A percentile compares a stretch with the other conserved stretches of the same genome.
Evolutionary conservation across 306 rosid species (phyloP).

Genomic region (Casuarina equisetifolia): DNA sequence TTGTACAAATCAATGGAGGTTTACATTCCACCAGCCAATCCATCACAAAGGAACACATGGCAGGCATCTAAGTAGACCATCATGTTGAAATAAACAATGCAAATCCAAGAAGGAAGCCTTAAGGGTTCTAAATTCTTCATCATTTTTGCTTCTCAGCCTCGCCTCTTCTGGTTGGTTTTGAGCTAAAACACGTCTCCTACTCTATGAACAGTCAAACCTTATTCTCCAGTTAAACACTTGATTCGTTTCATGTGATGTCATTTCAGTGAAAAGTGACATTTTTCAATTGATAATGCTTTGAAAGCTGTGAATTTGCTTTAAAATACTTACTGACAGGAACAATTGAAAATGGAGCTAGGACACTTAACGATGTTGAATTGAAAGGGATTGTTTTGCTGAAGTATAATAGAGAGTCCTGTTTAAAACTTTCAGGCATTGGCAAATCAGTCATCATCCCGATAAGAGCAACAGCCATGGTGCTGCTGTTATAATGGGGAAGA

Average conservation of each 20-base stretch:
- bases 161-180: neutral
- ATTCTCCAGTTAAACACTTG: too few species aligned
- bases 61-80: too few species aligned
- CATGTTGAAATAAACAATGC: neutral
- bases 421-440: neutral
- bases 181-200: neutral
- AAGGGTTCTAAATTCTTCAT: neutral
- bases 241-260: too few species aligned
- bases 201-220: too few species aligned
- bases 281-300: neutral
- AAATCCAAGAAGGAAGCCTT: neutral
- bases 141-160: neutral
- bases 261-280: neutral
- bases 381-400: neutral
- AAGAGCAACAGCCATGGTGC: neutral
- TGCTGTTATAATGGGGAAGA: neutral
- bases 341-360: neutral
- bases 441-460: neutral
- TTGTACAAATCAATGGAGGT: too few species aligned
- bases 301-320: neutral
- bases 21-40: too few species aligned
- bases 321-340: neutral
- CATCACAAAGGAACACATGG: too few species aligned
- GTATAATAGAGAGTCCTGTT: neutral
- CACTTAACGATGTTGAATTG: neutral